A percentile compares a stretch with the other conserved stretches of the same genome.
Conservation (phyloP, 768 basidiomycete genomes). For the Mrakia gelida region DNA sequence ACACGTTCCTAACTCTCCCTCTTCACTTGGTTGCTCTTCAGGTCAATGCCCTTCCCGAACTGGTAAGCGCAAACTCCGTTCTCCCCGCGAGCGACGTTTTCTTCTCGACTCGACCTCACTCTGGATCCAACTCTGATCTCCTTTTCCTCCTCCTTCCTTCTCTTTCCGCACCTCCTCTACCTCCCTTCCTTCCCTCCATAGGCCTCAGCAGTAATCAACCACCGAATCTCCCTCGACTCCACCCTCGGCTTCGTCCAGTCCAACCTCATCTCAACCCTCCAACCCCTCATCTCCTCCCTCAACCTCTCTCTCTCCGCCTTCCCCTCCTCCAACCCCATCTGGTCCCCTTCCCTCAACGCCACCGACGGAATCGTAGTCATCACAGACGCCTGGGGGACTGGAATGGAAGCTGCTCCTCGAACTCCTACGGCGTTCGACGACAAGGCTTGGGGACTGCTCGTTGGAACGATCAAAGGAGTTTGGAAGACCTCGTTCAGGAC, state of each 20-base stretch:
- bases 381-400: background rate
- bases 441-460: background rate
- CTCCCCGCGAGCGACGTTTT: background rate
- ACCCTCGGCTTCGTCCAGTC: conserved; percentile 38
- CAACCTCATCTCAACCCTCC: conserved; percentile 33
- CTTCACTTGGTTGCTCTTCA: background rate
- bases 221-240: conserved; percentile 41
- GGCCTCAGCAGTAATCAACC: conserved; percentile 40
- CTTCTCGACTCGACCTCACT: background rate
- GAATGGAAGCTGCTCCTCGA: background rate
- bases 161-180: background rate
- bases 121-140: too few relatives aligned
- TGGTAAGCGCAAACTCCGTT: background rate
- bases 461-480: background rate
- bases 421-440: background rate
- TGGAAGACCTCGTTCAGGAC: background rate
- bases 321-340: conserved; percentile 3
- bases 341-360: background rate
- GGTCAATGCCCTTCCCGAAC: background rate
- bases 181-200: background rate
- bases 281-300: conserved; percentile 35
- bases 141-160: background rate
- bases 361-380: background rate
- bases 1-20: background rate
- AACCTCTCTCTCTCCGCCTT: conserved; percentile 40